Conservation (phyloP, 805 yeast genomes). For the Saturnispora bothae region DNA sequence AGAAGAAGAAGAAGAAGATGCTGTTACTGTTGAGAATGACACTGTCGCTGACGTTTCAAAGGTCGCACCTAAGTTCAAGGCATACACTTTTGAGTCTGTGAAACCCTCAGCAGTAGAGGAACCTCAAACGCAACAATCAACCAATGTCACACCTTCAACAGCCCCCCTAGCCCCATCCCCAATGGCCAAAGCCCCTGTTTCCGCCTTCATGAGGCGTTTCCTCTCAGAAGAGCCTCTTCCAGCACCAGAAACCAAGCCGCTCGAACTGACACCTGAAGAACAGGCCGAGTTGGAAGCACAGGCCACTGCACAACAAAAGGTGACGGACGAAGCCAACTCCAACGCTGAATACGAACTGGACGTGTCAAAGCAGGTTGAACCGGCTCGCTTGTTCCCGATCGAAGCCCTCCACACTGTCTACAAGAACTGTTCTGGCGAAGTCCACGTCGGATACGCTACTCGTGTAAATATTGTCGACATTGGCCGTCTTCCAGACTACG, state of each 20-base stretch:
- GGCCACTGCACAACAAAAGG: too few relatives aligned
- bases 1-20: not conserved
- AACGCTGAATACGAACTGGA: conserved; percentile 1
- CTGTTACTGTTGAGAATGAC: not conserved
- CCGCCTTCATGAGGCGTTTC: conserved; percentile 7
- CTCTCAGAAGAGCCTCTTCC: conserved; percentile 7
- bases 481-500: conserved; percentile 6
- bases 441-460: conserved; percentile 12
- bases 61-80: conserved; percentile 4
- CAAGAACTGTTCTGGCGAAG: conserved; percentile 13
- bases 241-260: conserved; percentile 1
- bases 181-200: not conserved
- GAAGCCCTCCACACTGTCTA: conserved; percentile 11
- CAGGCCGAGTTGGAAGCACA: not conserved
- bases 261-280: conserved; percentile 8
- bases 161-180: too few relatives aligned
- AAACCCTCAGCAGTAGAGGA: not conserved
- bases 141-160: not conserved
- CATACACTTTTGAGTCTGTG: conserved; percentile 6
- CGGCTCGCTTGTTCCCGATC: conserved; percentile 9
- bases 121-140: not conserved
- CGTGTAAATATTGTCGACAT: conserved; percentile 9
- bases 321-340: not conserved
- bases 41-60: too few relatives aligned
- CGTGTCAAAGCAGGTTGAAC: conserved; percentile 1